phyloP scores from a whole-genome alignment of 2,329 filamentous ascomycete genomes.

The Podosphaera aphanis region DNA sequence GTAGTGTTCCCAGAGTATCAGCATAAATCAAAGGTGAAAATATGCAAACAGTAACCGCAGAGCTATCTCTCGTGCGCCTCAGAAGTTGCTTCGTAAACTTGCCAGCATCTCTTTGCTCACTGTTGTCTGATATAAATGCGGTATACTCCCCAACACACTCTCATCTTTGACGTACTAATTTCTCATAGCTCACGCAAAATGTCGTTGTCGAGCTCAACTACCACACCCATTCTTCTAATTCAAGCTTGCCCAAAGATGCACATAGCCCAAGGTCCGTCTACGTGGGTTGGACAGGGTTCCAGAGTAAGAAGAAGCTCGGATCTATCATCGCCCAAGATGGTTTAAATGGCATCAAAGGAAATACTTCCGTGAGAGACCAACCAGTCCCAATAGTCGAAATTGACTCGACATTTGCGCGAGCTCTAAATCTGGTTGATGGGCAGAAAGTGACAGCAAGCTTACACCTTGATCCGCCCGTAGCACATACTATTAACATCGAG shows the following conservation, averaged over 20 bases:
- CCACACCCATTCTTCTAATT: constrained; percentile 29
- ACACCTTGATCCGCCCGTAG: constrained; percentile 73
- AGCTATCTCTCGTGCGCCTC: constrained; percentile 65
- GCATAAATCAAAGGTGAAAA: constrained; percentile 18
- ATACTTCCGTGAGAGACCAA: constrained; percentile 40
- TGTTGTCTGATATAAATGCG: constrained; percentile 75
- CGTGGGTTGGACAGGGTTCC: constrained; percentile 94
- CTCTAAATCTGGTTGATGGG: constrained; percentile 56
- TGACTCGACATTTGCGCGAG: constrained; percentile 59
- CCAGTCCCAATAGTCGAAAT: constrained; percentile 63
- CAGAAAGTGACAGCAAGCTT: constrained; percentile 51
- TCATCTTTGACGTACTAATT: constrained; percentile 2
- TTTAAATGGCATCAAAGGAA: constrained; percentile 33
- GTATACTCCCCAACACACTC: constrained; percentile 26
- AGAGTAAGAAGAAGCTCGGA: constrained; percentile 62
- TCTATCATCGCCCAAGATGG: constrained; percentile 55
- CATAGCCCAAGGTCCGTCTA: constrained; percentile 47
- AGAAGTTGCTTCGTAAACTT: constrained; percentile 93
- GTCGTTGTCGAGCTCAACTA: constrained; percentile 81
- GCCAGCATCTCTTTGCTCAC: constrained; percentile 57
- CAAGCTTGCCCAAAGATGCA: constrained; percentile 23
- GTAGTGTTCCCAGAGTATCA: constrained; percentile 6
- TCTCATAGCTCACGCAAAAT: constrained; percentile 62
- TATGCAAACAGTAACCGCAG: constrained; percentile 45
- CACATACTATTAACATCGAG: constrained; percentile 91